Conservation (phyloP, 176 grass and related monocot genomes). For the Oryza punctata region DNA sequence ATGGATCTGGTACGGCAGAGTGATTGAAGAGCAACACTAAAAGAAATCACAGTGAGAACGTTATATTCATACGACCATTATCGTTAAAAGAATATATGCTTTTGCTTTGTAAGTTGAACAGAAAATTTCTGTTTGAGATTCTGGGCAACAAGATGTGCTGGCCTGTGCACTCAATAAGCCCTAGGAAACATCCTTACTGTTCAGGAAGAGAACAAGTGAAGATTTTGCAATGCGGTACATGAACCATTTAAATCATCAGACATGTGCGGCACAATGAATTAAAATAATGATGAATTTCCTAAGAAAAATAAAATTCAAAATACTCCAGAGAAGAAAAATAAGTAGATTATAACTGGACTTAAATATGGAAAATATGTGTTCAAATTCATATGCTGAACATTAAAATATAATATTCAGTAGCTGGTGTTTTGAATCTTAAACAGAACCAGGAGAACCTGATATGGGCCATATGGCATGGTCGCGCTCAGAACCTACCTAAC, state of each 20-base stretch:
- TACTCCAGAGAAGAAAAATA: neutral
- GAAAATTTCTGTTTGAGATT: neutral
- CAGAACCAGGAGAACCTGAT: neutral
- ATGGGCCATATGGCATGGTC: neutral
- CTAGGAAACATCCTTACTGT: constrained; percentile 1
- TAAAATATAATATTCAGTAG: constrained; percentile 10
- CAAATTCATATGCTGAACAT: constrained; percentile 12
- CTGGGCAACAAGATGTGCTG: constrained; percentile 1
- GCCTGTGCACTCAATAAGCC: neutral
- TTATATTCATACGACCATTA: constrained; percentile 5
- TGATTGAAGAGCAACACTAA: constrained; percentile 8
- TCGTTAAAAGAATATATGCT: neutral
- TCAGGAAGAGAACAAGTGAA: constrained; percentile 9
- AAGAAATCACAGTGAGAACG: constrained; percentile 15
- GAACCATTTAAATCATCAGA: constrained; percentile 6
- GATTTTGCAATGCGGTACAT: neutral
- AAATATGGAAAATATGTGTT: neutral
- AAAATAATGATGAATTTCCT: neutral
- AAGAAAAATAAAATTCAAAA: neutral
- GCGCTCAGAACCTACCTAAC: constrained; percentile 70
- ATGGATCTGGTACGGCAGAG: constrained; percentile 15
- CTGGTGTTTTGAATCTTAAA: neutral
- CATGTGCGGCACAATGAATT: neutral
- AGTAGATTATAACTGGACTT: constrained; percentile 3
- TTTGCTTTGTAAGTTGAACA: neutral